Evolutionary conservation across 192 early-diverging fungal species (phyloP), one percentile per base, ranked within the genome.

Genomic region (Mycoemilia scoparia): DNA sequence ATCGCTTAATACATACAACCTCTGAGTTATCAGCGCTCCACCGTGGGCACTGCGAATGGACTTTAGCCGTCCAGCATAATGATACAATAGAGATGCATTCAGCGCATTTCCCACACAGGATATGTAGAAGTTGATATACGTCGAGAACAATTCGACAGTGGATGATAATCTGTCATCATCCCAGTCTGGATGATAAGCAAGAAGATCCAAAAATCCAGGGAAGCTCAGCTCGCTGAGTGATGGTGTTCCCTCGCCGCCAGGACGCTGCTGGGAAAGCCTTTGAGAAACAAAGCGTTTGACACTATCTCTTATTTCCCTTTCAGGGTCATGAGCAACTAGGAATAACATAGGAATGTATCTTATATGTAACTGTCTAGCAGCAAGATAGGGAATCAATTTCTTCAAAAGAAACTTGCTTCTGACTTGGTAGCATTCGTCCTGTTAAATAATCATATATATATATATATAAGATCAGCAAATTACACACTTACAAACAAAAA

Each of bases 111-210:
- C 82, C 41, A 90, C 73, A 11, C 71, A 68, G 21, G 73, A 70
- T 14, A 92, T 46, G 45, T 71, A 92, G 41, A 90, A 89, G 28
- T 88, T 77, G 24, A 96, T 69, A 44, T 92, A 96, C 27, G 60
- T 58, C 18, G 68, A 43, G 42, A 79, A 75, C 23, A 73, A 28
- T 8, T 47, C 40, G 21, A 53, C 41, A 31, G 45, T 57, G 2
- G 39, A 36, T 16, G 37, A 38, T 1, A 39, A 40, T 24, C 46
- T 40, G n/a, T 40, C 15, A 32, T 61, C 58, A 29, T 61, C 51
- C 69, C 83, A 88, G 52, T 91, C 87, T 1, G 86, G 82, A 41
- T 90, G 84, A 43, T 82, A 73, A 2, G 84, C 76, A 7, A 96
- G 57, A 20, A 87, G 43, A 34, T 86, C 73, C 12, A 90, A 43